phyloP scores from a whole-genome alignment of 148 eudicot genomes.

The Vaccinium vitisidaea region DNA sequence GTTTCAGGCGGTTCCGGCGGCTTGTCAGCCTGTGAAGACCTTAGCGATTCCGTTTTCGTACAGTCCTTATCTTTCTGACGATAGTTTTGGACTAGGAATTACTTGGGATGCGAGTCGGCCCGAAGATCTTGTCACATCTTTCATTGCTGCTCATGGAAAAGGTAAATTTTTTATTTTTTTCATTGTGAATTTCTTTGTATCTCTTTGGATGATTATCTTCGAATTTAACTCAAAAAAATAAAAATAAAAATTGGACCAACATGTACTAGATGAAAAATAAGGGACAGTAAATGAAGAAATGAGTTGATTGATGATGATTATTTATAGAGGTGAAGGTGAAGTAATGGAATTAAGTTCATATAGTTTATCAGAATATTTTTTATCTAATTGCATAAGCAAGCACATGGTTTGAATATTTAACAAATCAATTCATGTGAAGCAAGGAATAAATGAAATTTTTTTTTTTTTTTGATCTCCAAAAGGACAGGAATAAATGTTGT shows the following conservation, averaged over 20 bases:
- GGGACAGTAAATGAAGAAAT: neutral
- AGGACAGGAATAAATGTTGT: too few relatives aligned
- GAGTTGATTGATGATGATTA: neutral
- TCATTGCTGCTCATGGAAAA: neutral
- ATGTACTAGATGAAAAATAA: neutral
- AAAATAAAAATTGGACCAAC: neutral
- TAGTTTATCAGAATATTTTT: neutral
- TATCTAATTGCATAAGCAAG: neutral
- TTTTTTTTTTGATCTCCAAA: too few relatives aligned
- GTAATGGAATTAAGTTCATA: neutral
- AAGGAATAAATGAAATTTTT: neutral
- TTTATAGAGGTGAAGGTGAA: neutral
- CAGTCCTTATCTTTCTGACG: slow-evolving; percentile 34
- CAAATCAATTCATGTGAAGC: neutral
- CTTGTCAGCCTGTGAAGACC: slow-evolving; percentile 31
- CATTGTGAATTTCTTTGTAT: slow-evolving; percentile 4
- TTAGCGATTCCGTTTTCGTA: slow-evolving; percentile 38
- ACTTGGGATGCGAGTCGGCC: slow-evolving; percentile 28
- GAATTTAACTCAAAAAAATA: neutral
- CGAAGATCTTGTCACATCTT: slow-evolving; percentile 2
- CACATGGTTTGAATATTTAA: neutral
- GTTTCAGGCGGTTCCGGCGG: slow-evolving; percentile 17
- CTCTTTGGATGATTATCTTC: slow-evolving; percentile 3
- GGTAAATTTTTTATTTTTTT: slow-evolving; percentile 6
- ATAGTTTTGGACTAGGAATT: slow-evolving; percentile 40